These are phyloP conservation scores for Collybiopsis confluens DNA, from an alignment of 768 basidiomycete genomes.

Conservation along the genomic window DNA sequence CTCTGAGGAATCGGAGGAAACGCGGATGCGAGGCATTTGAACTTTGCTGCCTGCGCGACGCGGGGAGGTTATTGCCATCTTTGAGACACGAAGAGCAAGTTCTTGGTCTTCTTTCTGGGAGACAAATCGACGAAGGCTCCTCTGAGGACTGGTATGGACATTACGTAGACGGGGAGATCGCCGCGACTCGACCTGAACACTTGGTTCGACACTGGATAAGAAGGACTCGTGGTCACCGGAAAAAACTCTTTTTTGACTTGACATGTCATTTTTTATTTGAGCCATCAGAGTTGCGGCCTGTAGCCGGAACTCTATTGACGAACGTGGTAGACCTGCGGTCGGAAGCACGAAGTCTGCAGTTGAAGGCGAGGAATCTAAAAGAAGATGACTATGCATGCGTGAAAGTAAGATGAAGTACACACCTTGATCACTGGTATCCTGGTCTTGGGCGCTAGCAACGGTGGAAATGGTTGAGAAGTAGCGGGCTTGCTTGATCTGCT, in stretches of 20 bases:
- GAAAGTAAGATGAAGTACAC: background rate
- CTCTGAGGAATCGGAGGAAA: constrained; percentile 22
- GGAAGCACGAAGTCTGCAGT: background rate
- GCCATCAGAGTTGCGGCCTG: constrained; percentile 82
- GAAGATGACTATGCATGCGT: background rate
- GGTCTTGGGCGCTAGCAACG: constrained; percentile 34
- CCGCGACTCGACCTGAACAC: constrained; percentile 4
- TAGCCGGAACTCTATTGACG: constrained; percentile 66
- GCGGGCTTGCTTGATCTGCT: constrained; percentile 72
- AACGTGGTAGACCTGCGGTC: constrained; percentile 28
- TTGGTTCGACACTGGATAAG: background rate
- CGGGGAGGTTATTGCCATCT: constrained; percentile 37
- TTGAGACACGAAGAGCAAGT: constrained; percentile 35
- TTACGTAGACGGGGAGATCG: background rate
- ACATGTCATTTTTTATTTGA: constrained; percentile 79
- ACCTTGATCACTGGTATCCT: constrained; percentile 1
- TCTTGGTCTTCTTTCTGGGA: constrained; percentile 39
- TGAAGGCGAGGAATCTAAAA: background rate
- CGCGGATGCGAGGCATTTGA: constrained; percentile 23
- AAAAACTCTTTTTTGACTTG: constrained; percentile 67
- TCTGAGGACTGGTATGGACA: background rate
- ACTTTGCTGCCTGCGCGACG: constrained; percentile 13
- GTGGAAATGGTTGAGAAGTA: constrained; percentile 77
- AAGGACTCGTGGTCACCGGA: constrained; percentile 62
- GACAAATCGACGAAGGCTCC: background rate